phyloP scores from a whole-genome alignment of 2,329 filamentous ascomycete species.

The Fusarium citri region DNA sequence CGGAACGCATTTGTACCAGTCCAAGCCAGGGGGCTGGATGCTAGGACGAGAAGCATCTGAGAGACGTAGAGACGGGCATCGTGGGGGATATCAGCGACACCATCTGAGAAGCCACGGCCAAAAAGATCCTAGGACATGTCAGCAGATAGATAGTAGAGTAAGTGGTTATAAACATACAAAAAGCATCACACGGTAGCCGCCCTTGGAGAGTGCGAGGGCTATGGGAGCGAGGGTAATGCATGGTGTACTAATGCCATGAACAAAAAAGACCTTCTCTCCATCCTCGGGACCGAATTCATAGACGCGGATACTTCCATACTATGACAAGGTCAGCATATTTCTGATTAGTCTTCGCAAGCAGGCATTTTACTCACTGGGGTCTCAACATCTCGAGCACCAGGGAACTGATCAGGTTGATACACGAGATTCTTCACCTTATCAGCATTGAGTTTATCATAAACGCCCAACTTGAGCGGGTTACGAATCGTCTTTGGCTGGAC shows the following conservation, averaged over 20 bases:
- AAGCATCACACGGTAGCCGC: slow-evolving; percentile 83
- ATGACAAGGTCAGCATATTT: slow-evolving; percentile 9
- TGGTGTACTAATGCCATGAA: slow-evolving; percentile 88
- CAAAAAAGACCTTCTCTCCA: slow-evolving; percentile 79
- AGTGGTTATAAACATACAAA: slow-evolving; percentile 62
- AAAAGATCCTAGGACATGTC: slow-evolving; percentile 68
- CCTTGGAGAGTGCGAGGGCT: slow-evolving; percentile 73
- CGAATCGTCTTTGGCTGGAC: slow-evolving; percentile 54
- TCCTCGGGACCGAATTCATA: slow-evolving; percentile 85
- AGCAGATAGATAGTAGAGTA: slow-evolving; percentile 21
- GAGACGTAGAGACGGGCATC: slow-evolving; percentile 78
- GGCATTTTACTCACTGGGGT: slow-evolving; percentile 64
- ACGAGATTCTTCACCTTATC: slow-evolving; percentile 54
- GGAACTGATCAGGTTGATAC: slow-evolving; percentile 77
- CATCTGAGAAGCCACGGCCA: slow-evolving; percentile 74
- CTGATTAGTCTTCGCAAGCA: neutral
- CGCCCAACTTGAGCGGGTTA: slow-evolving; percentile 58
- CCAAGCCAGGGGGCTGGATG: slow-evolving; percentile 78
- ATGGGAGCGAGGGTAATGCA: slow-evolving; percentile 77
- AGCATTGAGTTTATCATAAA: slow-evolving; percentile 50
- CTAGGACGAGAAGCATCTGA: slow-evolving; percentile 77
- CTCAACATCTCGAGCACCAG: slow-evolving; percentile 77
- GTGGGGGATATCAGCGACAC: slow-evolving; percentile 74
- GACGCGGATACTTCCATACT: slow-evolving; percentile 79
- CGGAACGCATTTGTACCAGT: slow-evolving; percentile 68